Percentiles rank a stretch among this genome's conserved stretches.
Conservation (phyloP, 306 rosid species). For the Pyrus pyrifolia region DNA sequence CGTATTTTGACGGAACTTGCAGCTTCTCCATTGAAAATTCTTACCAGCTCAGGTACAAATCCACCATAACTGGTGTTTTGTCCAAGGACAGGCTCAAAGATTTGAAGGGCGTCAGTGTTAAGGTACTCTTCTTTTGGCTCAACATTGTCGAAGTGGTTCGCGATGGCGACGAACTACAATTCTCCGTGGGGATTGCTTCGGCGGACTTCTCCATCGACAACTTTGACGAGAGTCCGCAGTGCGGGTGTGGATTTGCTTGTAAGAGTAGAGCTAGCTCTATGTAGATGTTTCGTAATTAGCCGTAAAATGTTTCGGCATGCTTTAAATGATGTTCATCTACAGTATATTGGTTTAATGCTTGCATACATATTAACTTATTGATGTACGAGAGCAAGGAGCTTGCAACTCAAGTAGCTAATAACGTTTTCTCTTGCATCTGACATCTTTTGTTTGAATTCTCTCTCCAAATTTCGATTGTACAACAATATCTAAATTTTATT, state of each 20-base stretch:
- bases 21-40: conserved; percentile 26
- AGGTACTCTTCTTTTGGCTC: conserved; percentile 47
- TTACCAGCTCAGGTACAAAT: conserved; percentile 33
- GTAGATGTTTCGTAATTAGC: background rate
- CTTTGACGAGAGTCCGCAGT: conserved; percentile 46
- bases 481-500: too few relatives aligned
- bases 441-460: too few relatives aligned
- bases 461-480: background rate
- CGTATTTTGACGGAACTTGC: conserved; percentile 26
- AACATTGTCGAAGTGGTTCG: conserved; percentile 42
- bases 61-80: conserved; percentile 41
- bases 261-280: background rate
- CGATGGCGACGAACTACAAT: conserved; percentile 20
- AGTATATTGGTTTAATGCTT: background rate
- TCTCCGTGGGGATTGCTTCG: conserved; percentile 48
- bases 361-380: background rate
- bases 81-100: conserved; percentile 29
- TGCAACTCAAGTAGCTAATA: background rate
- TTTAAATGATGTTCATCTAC: background rate
- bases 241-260: conserved; percentile 53
- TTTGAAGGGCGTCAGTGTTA: conserved; percentile 46
- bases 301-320: background rate
- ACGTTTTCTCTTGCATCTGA: fast-evolving
- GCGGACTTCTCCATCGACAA: conserved; percentile 30
- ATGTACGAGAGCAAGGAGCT: background rate